Evolutionary conservation across 495 filamentous ascomycete species (phyloP).

Genomic region (Penicillium angulare): DNA sequence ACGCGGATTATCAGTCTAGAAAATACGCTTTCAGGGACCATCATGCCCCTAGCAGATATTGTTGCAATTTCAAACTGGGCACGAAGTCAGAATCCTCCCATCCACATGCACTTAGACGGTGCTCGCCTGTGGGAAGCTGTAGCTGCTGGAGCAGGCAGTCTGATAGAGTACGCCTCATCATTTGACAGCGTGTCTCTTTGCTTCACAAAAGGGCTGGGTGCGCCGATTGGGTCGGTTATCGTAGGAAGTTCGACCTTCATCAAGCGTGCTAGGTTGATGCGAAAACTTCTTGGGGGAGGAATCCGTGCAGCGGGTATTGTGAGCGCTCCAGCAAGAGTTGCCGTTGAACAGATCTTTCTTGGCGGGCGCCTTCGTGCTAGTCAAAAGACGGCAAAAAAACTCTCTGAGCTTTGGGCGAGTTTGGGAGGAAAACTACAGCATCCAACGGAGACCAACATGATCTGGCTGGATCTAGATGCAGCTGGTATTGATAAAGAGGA

Average conservation of each 20-base stretch:
- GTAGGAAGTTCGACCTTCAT: background rate
- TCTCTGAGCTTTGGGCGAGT: background rate
- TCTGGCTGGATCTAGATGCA: background rate
- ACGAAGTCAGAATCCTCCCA: slow-evolving; percentile 47
- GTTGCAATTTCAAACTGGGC: slow-evolving; percentile 68
- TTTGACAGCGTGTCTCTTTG: background rate
- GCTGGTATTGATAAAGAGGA: background rate
- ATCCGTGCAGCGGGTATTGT: background rate
- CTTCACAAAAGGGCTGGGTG: background rate
- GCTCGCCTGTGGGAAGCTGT: slow-evolving; percentile 81
- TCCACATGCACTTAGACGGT: slow-evolving; percentile 81
- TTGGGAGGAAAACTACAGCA: background rate
- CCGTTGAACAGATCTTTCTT: background rate
- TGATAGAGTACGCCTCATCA: background rate
- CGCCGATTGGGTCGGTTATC: background rate
- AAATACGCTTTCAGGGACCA: slow-evolving; percentile 76
- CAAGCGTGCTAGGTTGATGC: background rate
- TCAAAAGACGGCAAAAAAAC: background rate
- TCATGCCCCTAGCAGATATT: slow-evolving; percentile 73
- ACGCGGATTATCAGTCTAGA: slow-evolving; percentile 81
- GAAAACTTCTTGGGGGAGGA: background rate
- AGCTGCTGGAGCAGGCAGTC: slow-evolving; percentile 36
- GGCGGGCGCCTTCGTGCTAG: background rate
- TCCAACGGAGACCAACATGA: background rate
- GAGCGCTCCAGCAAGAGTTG: background rate